Base-by-base conservation (phyloP, 176 grass and related monocot genomes). In the Leersia perrieri region DNA sequence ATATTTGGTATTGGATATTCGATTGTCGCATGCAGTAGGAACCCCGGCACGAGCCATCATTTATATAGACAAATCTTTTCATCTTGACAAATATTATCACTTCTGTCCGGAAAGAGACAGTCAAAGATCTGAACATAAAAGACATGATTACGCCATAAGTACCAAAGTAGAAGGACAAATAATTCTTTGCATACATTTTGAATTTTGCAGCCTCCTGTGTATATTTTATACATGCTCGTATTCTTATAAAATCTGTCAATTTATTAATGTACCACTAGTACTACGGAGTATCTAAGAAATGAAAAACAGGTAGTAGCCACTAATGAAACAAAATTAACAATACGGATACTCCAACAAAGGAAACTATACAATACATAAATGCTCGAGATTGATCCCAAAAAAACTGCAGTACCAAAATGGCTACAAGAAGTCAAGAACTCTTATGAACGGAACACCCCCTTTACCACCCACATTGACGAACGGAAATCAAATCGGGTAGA, bases 1-100 rank as follows among this genome's bases (percentile, higher is more conserved):
- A 79, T 98, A 92, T 75, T 98, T 98, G 63, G 91, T 94, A 80
- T 98, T 98, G 68, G 92, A 94, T 81, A 98, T 85, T 32, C 86
- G 70, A 41, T 98, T 98, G 78, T 91, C 92, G 67, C n/a, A n/a
- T n/a, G n/a, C 86, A 67, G 38, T 83, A 92, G 23, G 60, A 78
- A 42, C 76, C 60, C 58, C 64, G 74, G 83, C 51, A 63, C 0
- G 61, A 92, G 36, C 92, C 88, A 58, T 94, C 95, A 67, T 98
- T 92, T 78, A 98, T 87, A 36, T 90, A 88, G 32, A 94, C 90
- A 81, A 89, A 82, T 69, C 92, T 92, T 82, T 87, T 89, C 95
- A 98, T 97, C 78, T 25, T 27, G 7, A 32, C 9, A 25, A 75
- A 36, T 13, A 84, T n/a, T 47, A 51, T 84, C 69, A 88, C 81